Evolutionary conservation across 169 alveolate genomes (phyloP), one percentile per base, ranked within the genome.

Genomic region (Babesia sp.): DNA sequence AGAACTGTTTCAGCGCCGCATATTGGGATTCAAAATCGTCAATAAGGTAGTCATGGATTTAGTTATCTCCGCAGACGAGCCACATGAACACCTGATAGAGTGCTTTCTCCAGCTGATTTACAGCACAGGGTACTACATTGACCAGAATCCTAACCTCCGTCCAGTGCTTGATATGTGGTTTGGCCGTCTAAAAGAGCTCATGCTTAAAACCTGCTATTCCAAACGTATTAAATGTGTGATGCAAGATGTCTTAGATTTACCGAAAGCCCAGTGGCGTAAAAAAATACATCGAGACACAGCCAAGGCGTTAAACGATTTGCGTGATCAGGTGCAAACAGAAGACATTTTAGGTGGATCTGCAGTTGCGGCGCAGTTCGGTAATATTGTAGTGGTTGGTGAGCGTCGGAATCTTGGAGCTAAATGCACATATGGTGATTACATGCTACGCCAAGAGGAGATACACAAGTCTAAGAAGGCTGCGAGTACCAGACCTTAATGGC

Each of bases 341-440:
- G 96, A 93, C 74, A 93, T 90, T 39, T 64, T 93, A 73, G 97
- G 97, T 3, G 97, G 97, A 4, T 88, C 96, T 12, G 91, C 93
- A 36, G 91, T 90, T 33, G 94, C 96, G 24, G 97, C 97, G 28
- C 97, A 93, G 81, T 90, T 85, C 48, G 97, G 97, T 33, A 90
- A 92, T 59, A 91, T 93, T 33, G 95, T 93, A 31, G 93, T 92
- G 11, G 96, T 93, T 33, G 97, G 97, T 8, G 92, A 93, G 78
- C 66, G 96, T 29, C 80, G 90, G 56, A 93, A 93, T 64, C 79
- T 92, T 45, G 91, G 91, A 28, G 91, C 92, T 42, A 91, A 90
- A 82, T 84, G 92, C 68, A 74, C 95, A 60, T 84, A 90, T 71
- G 86, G 86, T 51, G 80, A 81, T 54, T 91, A 87, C 63, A 88